Base-by-base conservation (phyloP, 1,284 basidiomycete species). In the Gomphus sp. region DNA sequence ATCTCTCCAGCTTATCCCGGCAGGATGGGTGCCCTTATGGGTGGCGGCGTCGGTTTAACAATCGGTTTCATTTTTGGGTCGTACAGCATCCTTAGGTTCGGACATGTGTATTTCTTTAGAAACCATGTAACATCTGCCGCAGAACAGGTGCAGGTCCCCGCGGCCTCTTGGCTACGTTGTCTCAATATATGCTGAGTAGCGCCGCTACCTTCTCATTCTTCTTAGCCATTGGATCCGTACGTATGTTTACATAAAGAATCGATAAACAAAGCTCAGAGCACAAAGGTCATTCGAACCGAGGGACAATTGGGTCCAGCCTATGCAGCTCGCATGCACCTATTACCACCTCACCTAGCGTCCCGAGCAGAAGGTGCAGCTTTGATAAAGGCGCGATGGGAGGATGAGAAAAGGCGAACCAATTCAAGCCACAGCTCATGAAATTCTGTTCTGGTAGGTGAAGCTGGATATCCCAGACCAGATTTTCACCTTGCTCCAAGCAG, bases 21-120 rank as follows among this genome's bases (percentile, higher is more conserved):
- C 57, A 93, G 91, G 74, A 95, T 95, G 92, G 92, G 92, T 66
- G 91, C 90, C 52, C 73, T 93, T 61, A 94, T 94, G 91, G 92
- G 92, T 63, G 87, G 85, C 63, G 91, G 91, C 64, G 93, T 96
- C 60, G 93, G 93, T 34, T 79, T 95, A 53, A 95, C 93, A 41
- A 95, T 96, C 68, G 93, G 93, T n/a, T 96, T 97, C 74, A 86
- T 97, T 64, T 97, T 97, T 68, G 93, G 93, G 52, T 85, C 87
- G 43, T 95, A 88, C 76, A 93, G 85, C 64, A 91, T 97, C 69
- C 74, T 97, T 47, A 80, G 92, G 93, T 91, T 66, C 63, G 81
- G 70, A 36, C 52, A 55, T 22, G 49, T 52, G 36, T 60, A 25
- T 53, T 25, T 58, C 57, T n/a, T 33, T 16, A 16, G 14, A 22